Base-by-base conservation (phyloP, 2,329 filamentous ascomycete genomes). In the Xylaria sp. region DNA sequence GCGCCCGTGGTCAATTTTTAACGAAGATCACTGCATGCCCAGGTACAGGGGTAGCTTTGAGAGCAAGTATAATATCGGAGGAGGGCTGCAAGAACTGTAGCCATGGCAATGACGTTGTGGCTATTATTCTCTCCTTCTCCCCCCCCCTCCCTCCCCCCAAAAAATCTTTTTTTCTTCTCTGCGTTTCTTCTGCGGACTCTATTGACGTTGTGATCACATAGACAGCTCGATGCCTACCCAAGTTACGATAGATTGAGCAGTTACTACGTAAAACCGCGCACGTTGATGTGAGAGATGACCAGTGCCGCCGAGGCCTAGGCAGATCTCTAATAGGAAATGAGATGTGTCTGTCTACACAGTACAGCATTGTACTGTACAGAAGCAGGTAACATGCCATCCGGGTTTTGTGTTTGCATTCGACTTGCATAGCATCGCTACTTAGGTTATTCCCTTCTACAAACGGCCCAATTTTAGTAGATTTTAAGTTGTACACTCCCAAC, bases 1-100 rank as follows among this genome's bases (percentile, higher is more conserved):
- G 24, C 17, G 47, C 36, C 17, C 53, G 53, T 36, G 58, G 63
- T 45, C 57, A 62, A 62, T 53, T 48, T 62, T 48, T 62, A 53
- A 66, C 62, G 62, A 65, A 36, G 61, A 61, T 65, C 66, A 57
- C 19, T 47, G 66, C 66, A 58, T 58, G 66, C 66, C 66, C 19
- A 68, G 66, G 17, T 21, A 58, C 66, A 68, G 51, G 61, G 66
- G 57, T 54, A 21, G 7, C n/a, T 21, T 53, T 11, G 21, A 36
- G 24, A 47, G 24, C 24, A 27, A 27, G 42, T 21, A 47, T 19
- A 42, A 21, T 58, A 50, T 51, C 56, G 51, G 56, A 56, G 50
- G 7, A n/a, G 24, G 21, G 32, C n/a, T 3, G 30, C 27, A 63
- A 47, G 42, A 53, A 47, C 34, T 58, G 21, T 45, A 17, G 54